phyloP scores from a whole-genome alignment of 2,329 filamentous ascomycete genomes.

The Fusarium mundagurra region DNA sequence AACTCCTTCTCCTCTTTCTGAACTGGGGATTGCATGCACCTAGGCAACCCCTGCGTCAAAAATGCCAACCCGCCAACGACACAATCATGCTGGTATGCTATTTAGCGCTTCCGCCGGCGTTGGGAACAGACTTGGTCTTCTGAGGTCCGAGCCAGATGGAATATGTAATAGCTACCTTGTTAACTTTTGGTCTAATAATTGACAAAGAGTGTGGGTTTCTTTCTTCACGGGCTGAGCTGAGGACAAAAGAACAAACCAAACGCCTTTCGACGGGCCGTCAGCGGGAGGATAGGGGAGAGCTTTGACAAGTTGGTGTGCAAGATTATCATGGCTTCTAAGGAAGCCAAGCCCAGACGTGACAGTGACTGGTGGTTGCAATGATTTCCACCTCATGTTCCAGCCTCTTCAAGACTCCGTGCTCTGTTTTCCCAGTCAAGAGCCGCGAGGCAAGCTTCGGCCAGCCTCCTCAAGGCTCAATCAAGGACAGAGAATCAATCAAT shows the following conservation, averaged over 20 bases:
- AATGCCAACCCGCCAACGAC: constrained; percentile 41
- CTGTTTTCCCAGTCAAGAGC: constrained; percentile 1
- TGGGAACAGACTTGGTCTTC: constrained; percentile 12
- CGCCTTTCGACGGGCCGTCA: constrained; percentile 15
- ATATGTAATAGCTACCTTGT: neutral
- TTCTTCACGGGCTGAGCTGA: constrained; percentile 2
- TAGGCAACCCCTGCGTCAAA: constrained; percentile 39
- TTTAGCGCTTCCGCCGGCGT: constrained; percentile 27
- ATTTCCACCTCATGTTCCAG: neutral
- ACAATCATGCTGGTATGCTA: constrained; percentile 19
- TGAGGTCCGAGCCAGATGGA: constrained; percentile 15
- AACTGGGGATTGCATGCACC: constrained; percentile 17
- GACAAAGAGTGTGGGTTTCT: neutral
- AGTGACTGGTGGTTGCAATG: neutral
- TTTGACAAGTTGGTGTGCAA: constrained; percentile 14
- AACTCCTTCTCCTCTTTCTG: constrained; percentile 6
- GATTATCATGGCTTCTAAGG: neutral
- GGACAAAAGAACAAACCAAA: constrained; percentile 24
- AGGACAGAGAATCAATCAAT: neutral
- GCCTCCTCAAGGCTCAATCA: neutral
- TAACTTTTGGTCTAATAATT: constrained; percentile 5
- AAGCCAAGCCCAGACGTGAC: neutral
- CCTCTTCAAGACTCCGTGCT: neutral
- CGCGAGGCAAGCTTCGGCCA: constrained; percentile 7
- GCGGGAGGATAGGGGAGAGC: constrained; percentile 20